Evolutionary conservation across 148 eudicot species (phyloP).

Genomic region (Heliosperma pusillum): DNA sequence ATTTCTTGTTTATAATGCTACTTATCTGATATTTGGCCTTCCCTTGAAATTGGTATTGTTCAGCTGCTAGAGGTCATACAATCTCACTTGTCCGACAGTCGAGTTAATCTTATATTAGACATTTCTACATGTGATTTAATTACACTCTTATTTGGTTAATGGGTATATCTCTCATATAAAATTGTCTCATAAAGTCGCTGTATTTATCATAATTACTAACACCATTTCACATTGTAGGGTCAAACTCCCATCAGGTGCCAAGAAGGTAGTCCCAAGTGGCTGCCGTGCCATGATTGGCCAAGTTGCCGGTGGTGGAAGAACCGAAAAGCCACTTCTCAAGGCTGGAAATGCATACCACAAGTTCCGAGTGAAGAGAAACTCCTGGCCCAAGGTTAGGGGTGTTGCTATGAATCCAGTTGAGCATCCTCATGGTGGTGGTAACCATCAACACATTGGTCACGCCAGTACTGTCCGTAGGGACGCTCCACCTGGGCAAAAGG

Average conservation of each 20-base stretch:
- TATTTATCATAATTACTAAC: background rate
- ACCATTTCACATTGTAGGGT: background rate
- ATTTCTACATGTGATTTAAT: too few species aligned
- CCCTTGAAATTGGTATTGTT: background rate
- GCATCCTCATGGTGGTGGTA: background rate
- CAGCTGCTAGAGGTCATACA: background rate
- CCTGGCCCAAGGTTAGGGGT: conserved; percentile 34
- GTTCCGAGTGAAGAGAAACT: conserved; percentile 30
- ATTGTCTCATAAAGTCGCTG: too few species aligned
- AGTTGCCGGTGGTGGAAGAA: background rate
- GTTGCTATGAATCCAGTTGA: conserved; percentile 7
- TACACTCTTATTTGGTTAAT: too few species aligned
- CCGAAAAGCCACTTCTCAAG: conserved; percentile 27
- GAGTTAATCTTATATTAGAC: too few species aligned
- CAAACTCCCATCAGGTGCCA: conserved; percentile 10
- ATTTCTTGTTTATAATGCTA: too few species aligned
- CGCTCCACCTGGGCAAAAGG: conserved; percentile 28
- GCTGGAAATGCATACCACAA: conserved; percentile 36
- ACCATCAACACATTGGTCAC: conserved; percentile 21
- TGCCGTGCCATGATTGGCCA: conserved; percentile 21
- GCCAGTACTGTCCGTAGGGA: conserved; percentile 28
- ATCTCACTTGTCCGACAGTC: background rate
- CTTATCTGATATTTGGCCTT: background rate
- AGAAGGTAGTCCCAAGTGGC: conserved; percentile 17
- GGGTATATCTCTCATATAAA: too few species aligned